phyloP scores from a whole-genome alignment of 1,284 basidiomycete genomes.

The Naganishia sp. region DNA sequence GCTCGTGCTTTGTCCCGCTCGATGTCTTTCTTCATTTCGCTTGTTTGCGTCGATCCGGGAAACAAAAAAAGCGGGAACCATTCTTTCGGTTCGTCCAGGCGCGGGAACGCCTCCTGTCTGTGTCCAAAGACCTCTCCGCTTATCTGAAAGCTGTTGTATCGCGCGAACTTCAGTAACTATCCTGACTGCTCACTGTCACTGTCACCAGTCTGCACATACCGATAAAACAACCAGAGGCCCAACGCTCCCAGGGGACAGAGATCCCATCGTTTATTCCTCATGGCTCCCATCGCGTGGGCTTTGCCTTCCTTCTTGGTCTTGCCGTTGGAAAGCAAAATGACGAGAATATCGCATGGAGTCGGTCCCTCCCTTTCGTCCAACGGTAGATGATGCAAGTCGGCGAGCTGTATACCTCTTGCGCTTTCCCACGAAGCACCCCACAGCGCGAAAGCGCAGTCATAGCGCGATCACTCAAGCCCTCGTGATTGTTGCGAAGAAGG shows the following conservation, averaged over 20 bases:
- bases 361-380: slow-evolving; percentile 4
- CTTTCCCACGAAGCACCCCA: slow-evolving; percentile 1
- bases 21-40: too few species aligned
- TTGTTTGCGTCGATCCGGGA: too few species aligned
- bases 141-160: neutral
- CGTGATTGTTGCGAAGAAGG: too few species aligned
- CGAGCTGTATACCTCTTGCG: slow-evolving; percentile 2
- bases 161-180: neutral
- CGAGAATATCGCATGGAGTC: slow-evolving; percentile 3
- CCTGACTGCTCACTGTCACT: neutral
- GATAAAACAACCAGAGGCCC: neutral
- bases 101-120: neutral
- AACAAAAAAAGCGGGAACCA: neutral
- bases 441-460: neutral
- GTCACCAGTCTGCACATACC: neutral
- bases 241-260: neutral
- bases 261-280: slow-evolving; percentile 7
- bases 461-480: too few species aligned
- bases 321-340: slow-evolving; percentile 1
- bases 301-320: slow-evolving; percentile 8
- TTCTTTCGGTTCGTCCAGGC: neutral
- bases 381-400: neutral
- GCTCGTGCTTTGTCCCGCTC: too few species aligned
- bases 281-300: neutral
- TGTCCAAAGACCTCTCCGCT: neutral